Evolutionary conservation across 345 rosid genomes (phyloP), one percentile per base, ranked within the genome.

Genomic region (Eucalyptus erythrocorys): DNA sequence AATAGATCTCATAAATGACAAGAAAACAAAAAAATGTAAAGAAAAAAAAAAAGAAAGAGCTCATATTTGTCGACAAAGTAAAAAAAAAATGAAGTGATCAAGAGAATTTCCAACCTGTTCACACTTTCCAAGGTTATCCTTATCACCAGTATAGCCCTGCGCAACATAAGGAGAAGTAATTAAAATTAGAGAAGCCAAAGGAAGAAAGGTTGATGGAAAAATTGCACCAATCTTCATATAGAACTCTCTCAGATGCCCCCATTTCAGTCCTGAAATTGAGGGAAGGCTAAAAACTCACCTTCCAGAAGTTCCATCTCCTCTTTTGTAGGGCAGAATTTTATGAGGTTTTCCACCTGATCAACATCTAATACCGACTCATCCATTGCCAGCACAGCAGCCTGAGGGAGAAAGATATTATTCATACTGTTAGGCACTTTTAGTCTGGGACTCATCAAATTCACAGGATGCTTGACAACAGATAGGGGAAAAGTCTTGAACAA

Each of bases 221-320:
- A 76, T 85, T 85, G 47, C 24, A 40, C 84, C 27, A 15, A 76
- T 76, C 84, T 76, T 76, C 47, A 40, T 10, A 40, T 40, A 37
- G 47, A 76, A 76, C 47, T 40, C 47, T 21, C 47, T 76, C 84
- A 76, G 84, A 76, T 76, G 24, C 47, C 24, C 42, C 85, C 9
- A 68, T 87, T 48, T 61, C 40, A 66, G 17, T 32, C 42, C 71
- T 6, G 66, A 71, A 32, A 49, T 50, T 51, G 80, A 88, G 86
- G 16, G 51, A 61, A 87, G 86, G 89, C 81, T 55, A 92, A 87
- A 90, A 59, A 64, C 86, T 91, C 88, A 98, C 99, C 99, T 98
- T 98, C n/a, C 57, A 98, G 96, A 91, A 92, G 95, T 91, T 98
- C 99, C 99, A 97, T 97, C 94, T 98, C 99, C 93, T 98, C 99